These are phyloP conservation scores for Phaffia rhodozyma DNA, from an alignment of 1,284 basidiomycete genomes.

Conservation along the genomic window DNA sequence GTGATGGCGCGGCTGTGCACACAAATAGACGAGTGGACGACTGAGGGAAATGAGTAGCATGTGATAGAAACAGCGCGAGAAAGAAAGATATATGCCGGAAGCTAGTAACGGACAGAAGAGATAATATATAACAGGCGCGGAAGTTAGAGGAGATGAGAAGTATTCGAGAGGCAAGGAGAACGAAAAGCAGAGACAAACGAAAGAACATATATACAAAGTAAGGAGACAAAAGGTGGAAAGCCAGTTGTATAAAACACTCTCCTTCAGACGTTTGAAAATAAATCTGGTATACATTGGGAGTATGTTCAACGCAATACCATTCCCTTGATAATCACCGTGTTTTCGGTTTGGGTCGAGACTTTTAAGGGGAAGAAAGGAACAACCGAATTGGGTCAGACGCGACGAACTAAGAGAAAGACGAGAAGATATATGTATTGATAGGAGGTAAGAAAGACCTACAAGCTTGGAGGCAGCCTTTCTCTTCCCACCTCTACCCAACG, in stretches of 20 bases:
- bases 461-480: neutral
- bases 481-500: slow-evolving; percentile 2
- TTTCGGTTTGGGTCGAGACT: slow-evolving; percentile 5
- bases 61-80: no score
- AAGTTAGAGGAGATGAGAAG: neutral
- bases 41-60: no score
- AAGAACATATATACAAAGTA: no score
- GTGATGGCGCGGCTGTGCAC: no score
- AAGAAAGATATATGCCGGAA: no score
- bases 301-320: neutral
- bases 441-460: neutral
- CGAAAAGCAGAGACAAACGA: no score
- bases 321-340: neutral
- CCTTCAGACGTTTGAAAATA: no score
- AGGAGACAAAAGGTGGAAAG: no score
- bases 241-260: no score
- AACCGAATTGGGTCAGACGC: neutral
- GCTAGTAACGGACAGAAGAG: neutral
- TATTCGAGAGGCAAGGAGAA: neutral
- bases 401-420: neutral
- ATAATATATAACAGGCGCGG: neutral
- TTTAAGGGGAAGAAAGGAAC: neutral
- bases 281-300: neutral
- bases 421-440: no score
- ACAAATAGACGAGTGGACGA: no score